Evolutionary conservation across 192 early-diverging fungal species (phyloP), one percentile per base, ranked within the genome.

Genomic region (Coemansia sp.): DNA sequence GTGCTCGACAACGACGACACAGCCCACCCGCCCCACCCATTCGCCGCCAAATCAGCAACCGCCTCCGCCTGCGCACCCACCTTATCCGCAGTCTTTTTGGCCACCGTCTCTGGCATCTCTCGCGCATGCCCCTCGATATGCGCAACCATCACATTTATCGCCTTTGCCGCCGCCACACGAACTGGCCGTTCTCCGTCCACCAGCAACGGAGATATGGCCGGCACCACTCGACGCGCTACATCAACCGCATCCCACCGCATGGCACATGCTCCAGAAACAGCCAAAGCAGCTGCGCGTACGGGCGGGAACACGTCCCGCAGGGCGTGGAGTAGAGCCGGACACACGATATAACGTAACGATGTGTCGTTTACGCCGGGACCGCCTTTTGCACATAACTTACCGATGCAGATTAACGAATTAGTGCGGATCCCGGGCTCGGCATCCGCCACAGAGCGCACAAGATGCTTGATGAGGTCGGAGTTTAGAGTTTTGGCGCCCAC

Each of bases 401-500:
- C 94, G 14, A 98, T 71, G 65, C 94, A 97, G 41, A 98, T 92
- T 14, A 94, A 92, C 15, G 95, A 90, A 72, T 98, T 98, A 7
- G 97, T 96, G 25, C 97, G 85, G 66, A 98, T 98, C 2, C 95
- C 94, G 1, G 97, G 93, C 63, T 98, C 95, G 21, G 88, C 84
- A 73, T 98, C 97, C 27, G 84, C 85, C 50, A 96, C 91, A 25
- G 94, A 75, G 45, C 93, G 94, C n/a, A 92, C 94, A 8, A 97
- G 83, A 63, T 93, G 91, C 62, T 88, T 72, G 25, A 98, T 61
- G 1, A 97, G 71, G 51, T 96, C 93, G 65, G 90, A 89, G 73
- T 97, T 76, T 5, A 75, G 66, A 2, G 57, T 53, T 48, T 73
- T 66, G 62, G 73, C 48, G 8, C 62, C 25, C 24, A 93, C 84